Evolutionary conservation across 257 asterid genomes (phyloP).

Genomic region (Orobanche coerulescens): DNA sequence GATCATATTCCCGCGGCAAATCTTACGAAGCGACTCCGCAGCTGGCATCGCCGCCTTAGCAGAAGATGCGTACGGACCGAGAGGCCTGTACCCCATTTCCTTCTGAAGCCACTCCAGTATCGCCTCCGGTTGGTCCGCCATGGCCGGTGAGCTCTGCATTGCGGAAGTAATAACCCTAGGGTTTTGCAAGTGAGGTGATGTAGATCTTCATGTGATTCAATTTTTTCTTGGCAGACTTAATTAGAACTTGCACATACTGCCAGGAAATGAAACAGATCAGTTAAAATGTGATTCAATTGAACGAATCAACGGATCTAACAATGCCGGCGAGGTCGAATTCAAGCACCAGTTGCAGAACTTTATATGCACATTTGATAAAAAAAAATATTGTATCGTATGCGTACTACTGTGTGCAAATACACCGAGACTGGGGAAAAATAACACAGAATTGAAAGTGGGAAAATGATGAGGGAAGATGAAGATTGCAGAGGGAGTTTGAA

Average conservation of each 20-base stretch:
- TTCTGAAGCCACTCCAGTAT: slow-evolving; percentile 86
- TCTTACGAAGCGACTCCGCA: slow-evolving; percentile 68
- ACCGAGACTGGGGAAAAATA: neutral
- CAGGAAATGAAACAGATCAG: slow-evolving; percentile 3
- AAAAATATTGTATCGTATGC: neutral
- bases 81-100: slow-evolving; percentile 94
- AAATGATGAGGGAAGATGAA: neutral
- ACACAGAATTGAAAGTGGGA: slow-evolving; percentile 1
- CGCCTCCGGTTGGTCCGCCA: slow-evolving; percentile 75
- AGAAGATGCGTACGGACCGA: slow-evolving; percentile 64
- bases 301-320: slow-evolving; percentile 23
- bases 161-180: slow-evolving; percentile 17
- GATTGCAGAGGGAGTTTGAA: slow-evolving; percentile 17
- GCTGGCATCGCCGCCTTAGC: slow-evolving; percentile 59
- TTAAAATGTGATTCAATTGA: slow-evolving; percentile 6
- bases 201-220: slow-evolving; percentile 21
- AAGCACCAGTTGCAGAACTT: neutral
- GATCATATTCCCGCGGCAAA: slow-evolving; percentile 96
- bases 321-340: slow-evolving; percentile 24
- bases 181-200: slow-evolving; percentile 13
- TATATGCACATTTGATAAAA: neutral
- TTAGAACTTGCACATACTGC: too few species aligned
- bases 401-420: neutral
- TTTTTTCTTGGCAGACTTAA: slow-evolving; percentile 6
- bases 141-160: slow-evolving; percentile 59